phyloP scores from a whole-genome alignment of 345 rosid species.

The Lepidium aucheri region DNA sequence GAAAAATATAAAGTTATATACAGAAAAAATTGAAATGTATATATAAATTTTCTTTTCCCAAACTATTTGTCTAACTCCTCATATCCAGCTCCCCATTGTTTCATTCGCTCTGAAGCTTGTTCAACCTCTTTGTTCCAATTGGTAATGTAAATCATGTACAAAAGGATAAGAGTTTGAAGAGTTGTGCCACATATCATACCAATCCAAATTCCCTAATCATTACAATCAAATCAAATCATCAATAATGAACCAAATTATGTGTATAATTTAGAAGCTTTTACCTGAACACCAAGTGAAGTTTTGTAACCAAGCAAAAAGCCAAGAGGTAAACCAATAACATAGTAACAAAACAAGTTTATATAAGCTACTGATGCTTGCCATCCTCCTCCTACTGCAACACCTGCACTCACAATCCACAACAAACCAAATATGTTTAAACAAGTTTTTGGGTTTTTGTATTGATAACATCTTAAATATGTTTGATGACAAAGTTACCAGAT shows the following conservation, averaged over 20 bases:
- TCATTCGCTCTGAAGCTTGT: slow-evolving; percentile 65
- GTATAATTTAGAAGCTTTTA: background rate
- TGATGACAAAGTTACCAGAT: slow-evolving; percentile 37
- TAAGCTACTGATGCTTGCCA: slow-evolving; percentile 94
- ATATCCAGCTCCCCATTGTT: slow-evolving; percentile 46
- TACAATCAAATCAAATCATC: background rate
- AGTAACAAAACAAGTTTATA: slow-evolving; percentile 75
- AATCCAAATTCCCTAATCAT: slow-evolving; percentile 76
- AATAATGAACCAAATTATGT: background rate
- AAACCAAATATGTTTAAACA: background rate
- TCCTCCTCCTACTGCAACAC: slow-evolving; percentile 96
- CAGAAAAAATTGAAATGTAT: background rate
- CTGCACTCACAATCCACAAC: slow-evolving; percentile 25
- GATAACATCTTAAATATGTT: background rate
- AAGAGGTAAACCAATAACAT: slow-evolving; percentile 60
- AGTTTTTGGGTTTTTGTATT: background rate
- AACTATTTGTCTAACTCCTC: slow-evolving; percentile 16
- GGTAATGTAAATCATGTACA: slow-evolving; percentile 50
- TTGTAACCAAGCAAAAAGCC: slow-evolving; percentile 81
- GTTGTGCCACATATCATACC: slow-evolving; percentile 89
- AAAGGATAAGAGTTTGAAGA: slow-evolving; percentile 70
- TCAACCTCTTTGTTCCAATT: slow-evolving; percentile 94
- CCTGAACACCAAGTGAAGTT: slow-evolving; percentile 62
- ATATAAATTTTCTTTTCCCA: background rate
- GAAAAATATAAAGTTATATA: background rate